Percentiles rank a stretch among this genome's conserved stretches.
phyloP scores from a whole-genome alignment of 2,329 filamentous ascomycete genomes.

The Diplocarpon rosae region DNA sequence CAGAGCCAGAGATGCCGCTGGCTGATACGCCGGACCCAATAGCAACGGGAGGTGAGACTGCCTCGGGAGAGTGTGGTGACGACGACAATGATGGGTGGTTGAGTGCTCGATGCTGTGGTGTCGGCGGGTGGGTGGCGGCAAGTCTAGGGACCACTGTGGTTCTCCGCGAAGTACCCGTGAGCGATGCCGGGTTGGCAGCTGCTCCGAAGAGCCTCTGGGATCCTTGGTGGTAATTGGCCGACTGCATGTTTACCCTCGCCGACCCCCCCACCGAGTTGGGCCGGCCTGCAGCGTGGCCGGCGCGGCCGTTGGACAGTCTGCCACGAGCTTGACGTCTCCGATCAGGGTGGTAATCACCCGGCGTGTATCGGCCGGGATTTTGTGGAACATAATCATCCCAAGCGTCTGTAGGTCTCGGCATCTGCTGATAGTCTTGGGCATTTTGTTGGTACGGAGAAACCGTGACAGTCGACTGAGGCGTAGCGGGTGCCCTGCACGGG shows the following conservation, averaged over 20 bases:
- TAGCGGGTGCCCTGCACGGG: too few relatives aligned
- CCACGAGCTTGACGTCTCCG: slow-evolving; percentile 19
- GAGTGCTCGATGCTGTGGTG: too few relatives aligned
- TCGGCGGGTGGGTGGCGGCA: too few relatives aligned
- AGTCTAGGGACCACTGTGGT: too few relatives aligned
- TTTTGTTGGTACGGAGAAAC: too few relatives aligned
- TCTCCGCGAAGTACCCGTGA: too few relatives aligned
- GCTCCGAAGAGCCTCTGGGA: not conserved
- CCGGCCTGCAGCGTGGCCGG: slow-evolving; percentile 12
- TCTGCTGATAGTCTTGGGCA: not conserved
- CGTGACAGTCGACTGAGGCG: too few relatives aligned
- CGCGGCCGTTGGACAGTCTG: slow-evolving; percentile 6
- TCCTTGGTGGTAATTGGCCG: slow-evolving; percentile 1
- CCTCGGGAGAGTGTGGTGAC: not conserved
- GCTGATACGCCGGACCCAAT: slow-evolving; percentile 7
- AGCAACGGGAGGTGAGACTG: slow-evolving; percentile 7
- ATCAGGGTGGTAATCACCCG: slow-evolving; percentile 14
- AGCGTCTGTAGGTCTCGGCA: slow-evolving; percentile 1
- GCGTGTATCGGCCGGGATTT: slow-evolving; percentile 6
- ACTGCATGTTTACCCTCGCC: slow-evolving; percentile 9
- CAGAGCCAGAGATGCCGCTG: not conserved
- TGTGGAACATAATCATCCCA: slow-evolving; percentile 8
- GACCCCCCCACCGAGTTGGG: slow-evolving; percentile 17
- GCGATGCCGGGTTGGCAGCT: too few relatives aligned
- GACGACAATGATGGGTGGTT: not conserved